These are phyloP conservation scores for Nemania serpens DNA, from an alignment of 2,329 filamentous ascomycete species.

Conservation along the genomic window DNA sequence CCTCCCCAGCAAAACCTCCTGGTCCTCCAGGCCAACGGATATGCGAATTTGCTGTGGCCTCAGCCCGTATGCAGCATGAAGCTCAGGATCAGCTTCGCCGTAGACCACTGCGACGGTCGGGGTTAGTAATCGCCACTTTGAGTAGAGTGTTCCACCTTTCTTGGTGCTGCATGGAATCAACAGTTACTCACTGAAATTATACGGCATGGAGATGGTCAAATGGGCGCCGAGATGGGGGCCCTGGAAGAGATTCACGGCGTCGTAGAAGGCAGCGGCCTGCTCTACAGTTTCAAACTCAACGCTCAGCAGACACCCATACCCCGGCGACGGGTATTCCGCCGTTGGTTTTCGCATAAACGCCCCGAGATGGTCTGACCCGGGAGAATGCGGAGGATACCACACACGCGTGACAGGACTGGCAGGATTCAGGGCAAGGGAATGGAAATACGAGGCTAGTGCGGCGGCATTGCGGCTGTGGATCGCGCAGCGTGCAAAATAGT, in stretches of 20 bases:
- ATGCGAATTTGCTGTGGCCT: constrained; percentile 51
- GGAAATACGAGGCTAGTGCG: constrained; percentile 48
- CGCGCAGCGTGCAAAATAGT: constrained; percentile 48
- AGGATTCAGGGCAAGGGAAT: constrained; percentile 38
- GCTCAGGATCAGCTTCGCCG: constrained; percentile 45
- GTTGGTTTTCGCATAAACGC: constrained; percentile 45
- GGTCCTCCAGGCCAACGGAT: constrained; percentile 53
- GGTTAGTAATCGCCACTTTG: not conserved
- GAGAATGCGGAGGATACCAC: constrained; percentile 48
- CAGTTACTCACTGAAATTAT: constrained; percentile 43
- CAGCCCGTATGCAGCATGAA: constrained; percentile 47
- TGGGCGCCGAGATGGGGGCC: constrained; percentile 61
- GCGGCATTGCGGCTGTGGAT: constrained; percentile 51
- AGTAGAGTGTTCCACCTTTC: too few relatives aligned
- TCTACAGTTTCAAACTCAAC: constrained; percentile 54
- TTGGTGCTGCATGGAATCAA: too few relatives aligned
- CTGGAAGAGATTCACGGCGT: constrained; percentile 53
- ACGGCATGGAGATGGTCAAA: constrained; percentile 54
- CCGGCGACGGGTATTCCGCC: constrained; percentile 52
- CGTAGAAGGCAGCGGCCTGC: constrained; percentile 53
- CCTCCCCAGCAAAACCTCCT: constrained; percentile 42
- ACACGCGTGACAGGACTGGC: constrained; percentile 47
- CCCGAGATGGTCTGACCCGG: constrained; percentile 22
- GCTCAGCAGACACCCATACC: constrained; percentile 60
- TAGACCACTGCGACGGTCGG: constrained; percentile 42